Percentiles rank a stretch among this genome's conserved stretches.
These are phyloP conservation scores for Pneumocystis wakefieldiae DNA, from an alignment of 1,139 yeast species.

Conservation along the genomic window DNA sequence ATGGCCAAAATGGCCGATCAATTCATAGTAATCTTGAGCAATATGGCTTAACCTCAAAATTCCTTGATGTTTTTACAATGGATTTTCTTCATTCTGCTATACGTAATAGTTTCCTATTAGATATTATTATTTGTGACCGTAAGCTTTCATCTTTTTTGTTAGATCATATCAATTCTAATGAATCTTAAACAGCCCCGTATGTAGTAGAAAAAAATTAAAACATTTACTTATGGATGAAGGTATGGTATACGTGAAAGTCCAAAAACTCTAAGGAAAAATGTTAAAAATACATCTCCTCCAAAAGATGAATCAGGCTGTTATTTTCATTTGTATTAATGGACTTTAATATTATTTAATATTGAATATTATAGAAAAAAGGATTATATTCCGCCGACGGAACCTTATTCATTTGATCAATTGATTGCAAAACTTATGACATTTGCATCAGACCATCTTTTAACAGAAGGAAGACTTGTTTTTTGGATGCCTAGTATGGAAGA, in stretches of 20 bases:
- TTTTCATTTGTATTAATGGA: background rate
- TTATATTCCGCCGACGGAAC: constrained; percentile 84
- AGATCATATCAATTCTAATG: background rate
- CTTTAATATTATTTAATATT: constrained; percentile 28
- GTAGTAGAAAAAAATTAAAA: background rate
- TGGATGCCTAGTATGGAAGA: constrained; percentile 99
- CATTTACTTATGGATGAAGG: background rate
- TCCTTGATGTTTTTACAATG: constrained; percentile 72
- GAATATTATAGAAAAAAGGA: constrained; percentile 58
- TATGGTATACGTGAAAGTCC: constrained; percentile 95
- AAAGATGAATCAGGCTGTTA: constrained; percentile 1
- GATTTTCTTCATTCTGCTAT: constrained; percentile 88
- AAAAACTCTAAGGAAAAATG: constrained; percentile 75
- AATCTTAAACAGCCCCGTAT: constrained; percentile 36
- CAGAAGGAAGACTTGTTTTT: constrained; percentile 68
- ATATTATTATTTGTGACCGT: constrained; percentile 77
- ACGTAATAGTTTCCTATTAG: constrained; percentile 46
- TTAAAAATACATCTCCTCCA: constrained; percentile 24
- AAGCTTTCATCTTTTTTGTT: background rate
- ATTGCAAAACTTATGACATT: constrained; percentile 63
- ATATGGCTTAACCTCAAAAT: constrained; percentile 43
- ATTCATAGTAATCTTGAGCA: constrained; percentile 59
- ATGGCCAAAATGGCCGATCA: constrained; percentile 45
- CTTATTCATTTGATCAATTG: constrained; percentile 63
- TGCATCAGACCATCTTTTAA: constrained; percentile 55